Evolutionary conservation across 2,329 filamentous ascomycete species (phyloP), one percentile per base, ranked within the genome.

Genomic region (Calonectria pauciramosa): DNA sequence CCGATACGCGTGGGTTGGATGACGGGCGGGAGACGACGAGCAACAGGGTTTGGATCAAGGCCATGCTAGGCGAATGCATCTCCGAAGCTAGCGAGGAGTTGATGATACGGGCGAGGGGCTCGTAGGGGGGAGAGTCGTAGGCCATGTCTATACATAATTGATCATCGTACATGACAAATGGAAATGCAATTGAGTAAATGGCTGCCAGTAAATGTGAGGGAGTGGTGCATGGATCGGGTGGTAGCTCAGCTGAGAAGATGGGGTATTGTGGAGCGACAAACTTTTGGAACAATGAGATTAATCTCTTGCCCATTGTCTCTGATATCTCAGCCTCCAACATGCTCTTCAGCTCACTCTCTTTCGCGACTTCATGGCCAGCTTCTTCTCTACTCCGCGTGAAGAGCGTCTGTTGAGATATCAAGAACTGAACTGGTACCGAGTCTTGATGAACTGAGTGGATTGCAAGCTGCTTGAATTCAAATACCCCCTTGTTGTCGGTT

Each of bases 401-500:
- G 7, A 79, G 51, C 8, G 70, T 60, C 5, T 64, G 73, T 18
- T 76, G 75, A 0, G 77, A 77, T 1, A 75, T 52, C 0, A 79
- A 66, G 34, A 79, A 79, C 13, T 79, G 76, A 30, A 72, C 54
- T 1, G 76, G 77, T 3, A 73, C 18, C 3, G 70, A 56, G 3
- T 59, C 51, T 2, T 54, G 32, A 16, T 76, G 74, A 11, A 79
- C 72, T 0, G 77, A 78, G 23, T 78, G 77, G 16, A 79, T 72
- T 6, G 76, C 76, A 16, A 79, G 68, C 34, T 79, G 77, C 52
- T 79, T 79, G 66, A 79, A 79, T 5, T 76, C 66, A 54, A 76
- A 78, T 51, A 66, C 76, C 20, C 74, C 78, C 4, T 18, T 38
- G 0, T 75, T 71, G 30, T 79, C 71, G 11, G 72, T 32, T 18